phyloP scores from a whole-genome alignment of 371 early-diverging fungal genomes.

The Mucor saturninus region DNA sequence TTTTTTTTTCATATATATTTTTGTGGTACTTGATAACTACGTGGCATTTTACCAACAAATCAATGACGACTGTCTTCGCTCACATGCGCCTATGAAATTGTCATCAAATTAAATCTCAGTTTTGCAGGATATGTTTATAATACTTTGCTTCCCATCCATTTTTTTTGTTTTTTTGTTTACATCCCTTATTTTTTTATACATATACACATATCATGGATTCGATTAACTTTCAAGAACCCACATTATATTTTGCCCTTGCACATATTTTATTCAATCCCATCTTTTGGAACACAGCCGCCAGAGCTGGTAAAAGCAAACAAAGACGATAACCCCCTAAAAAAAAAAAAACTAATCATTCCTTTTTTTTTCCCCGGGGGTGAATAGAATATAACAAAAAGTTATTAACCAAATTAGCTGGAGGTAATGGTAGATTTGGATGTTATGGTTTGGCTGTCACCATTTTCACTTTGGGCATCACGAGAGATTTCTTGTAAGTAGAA shows the following conservation, averaged over 20 bases:
- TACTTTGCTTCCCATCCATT: background rate
- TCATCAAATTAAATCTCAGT: background rate
- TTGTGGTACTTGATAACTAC: conserved; percentile 10
- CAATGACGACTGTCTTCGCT: conserved; percentile 3
- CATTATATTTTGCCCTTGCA: conserved; percentile 71
- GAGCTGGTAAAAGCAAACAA: conserved; percentile 57
- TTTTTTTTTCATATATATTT: background rate
- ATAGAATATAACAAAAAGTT: conserved; percentile 77
- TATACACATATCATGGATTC: conserved; percentile 17
- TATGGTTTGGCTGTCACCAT: conserved; percentile 82
- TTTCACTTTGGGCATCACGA: conserved; percentile 79
- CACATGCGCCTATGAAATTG: conserved; percentile 14
- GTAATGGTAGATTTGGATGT: conserved; percentile 74
- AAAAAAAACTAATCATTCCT: background rate
- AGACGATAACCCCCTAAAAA: background rate
- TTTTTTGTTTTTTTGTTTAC: conserved; percentile 4
- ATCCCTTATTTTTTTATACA: conserved; percentile 6
- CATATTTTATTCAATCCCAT: conserved; percentile 87
- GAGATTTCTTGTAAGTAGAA: conserved; percentile 77
- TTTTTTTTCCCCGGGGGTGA: too few relatives aligned
- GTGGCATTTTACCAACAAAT: conserved; percentile 28
- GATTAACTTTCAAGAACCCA: conserved; percentile 67
- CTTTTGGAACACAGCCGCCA: conserved; percentile 91
- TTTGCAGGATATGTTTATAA: conserved; percentile 20
- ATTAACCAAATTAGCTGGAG: conserved; percentile 75